phyloP scores from a whole-genome alignment of 352 stramenopile genomes.

The Blastocystis sp. region DNA sequence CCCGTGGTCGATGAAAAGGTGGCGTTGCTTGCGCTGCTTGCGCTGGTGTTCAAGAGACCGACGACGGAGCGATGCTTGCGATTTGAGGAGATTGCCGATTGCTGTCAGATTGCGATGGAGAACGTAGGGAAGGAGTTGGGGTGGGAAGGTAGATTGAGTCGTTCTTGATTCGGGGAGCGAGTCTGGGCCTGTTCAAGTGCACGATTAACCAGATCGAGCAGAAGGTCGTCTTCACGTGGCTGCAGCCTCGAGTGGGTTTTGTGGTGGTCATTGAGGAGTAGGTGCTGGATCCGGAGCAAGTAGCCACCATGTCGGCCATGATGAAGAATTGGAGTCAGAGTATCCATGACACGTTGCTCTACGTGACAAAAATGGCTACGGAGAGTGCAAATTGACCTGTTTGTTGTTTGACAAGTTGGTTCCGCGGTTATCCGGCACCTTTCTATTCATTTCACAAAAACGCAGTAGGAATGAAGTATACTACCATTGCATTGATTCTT shows the following conservation, averaged over 20 bases:
- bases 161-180: slow-evolving; percentile 40
- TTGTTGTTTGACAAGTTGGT: background rate
- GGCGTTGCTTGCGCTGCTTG: slow-evolving; percentile 12
- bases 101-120: background rate
- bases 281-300: slow-evolving; percentile 28
- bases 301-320: slow-evolving; percentile 17
- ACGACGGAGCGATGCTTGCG: background rate
- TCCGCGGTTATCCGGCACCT: background rate
- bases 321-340: slow-evolving; percentile 24
- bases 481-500: background rate
- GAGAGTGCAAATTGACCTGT: slow-evolving; percentile 14
- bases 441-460: background rate
- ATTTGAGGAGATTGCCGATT: background rate
- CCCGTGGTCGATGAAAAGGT: slow-evolving; percentile 38
- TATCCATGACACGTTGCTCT: slow-evolving; percentile 39
- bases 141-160: slow-evolving; percentile 5
- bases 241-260: slow-evolving; percentile 8
- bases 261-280: background rate
- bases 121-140: background rate
- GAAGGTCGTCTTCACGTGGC: slow-evolving; percentile 46
- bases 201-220: slow-evolving; percentile 8
- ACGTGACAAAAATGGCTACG: slow-evolving; percentile 40
- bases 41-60: background rate
- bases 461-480: background rate
- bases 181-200: slow-evolving; percentile 40